Percentiles rank a stretch among this genome's conserved stretches.
Conservation (phyloP, 768 basidiomycete species). For the Lentinula edodes region DNA sequence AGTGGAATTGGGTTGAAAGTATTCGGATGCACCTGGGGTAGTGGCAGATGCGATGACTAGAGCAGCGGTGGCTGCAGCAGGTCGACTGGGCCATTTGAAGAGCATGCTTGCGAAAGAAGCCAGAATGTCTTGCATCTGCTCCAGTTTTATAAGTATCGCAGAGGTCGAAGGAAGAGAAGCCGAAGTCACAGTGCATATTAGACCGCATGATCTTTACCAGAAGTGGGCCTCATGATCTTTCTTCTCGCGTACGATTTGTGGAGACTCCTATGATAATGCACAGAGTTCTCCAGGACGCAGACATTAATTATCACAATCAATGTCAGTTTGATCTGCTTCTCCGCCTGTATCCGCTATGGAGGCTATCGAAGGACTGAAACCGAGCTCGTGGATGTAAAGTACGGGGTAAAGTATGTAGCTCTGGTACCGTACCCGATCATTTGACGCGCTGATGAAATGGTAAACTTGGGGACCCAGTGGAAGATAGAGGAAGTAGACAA, state of each 20-base stretch:
- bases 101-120: constrained; percentile 1
- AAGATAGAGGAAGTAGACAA: no score
- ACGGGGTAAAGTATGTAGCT: no score
- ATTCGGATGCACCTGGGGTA: not conserved
- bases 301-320: no score
- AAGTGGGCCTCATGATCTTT: not conserved
- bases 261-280: not conserved
- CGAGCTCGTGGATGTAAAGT: no score
- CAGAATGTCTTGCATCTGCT: constrained; percentile 1
- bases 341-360: no score
- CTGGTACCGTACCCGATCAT: no score
- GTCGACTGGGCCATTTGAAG: constrained; percentile 1
- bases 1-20: constrained; percentile 15
- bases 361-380: no score
- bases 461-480: no score
- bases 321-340: no score
- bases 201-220: not conserved
- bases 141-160: not conserved
- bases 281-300: not conserved
- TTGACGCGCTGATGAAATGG: no score
- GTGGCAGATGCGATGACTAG: not conserved
- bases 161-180: not conserved
- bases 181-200: not conserved
- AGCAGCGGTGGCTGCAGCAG: not conserved
- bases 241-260: not conserved